Evolutionary conservation across 176 grass and related monocot species (phyloP).

Genomic region (Avena eriantha): DNA sequence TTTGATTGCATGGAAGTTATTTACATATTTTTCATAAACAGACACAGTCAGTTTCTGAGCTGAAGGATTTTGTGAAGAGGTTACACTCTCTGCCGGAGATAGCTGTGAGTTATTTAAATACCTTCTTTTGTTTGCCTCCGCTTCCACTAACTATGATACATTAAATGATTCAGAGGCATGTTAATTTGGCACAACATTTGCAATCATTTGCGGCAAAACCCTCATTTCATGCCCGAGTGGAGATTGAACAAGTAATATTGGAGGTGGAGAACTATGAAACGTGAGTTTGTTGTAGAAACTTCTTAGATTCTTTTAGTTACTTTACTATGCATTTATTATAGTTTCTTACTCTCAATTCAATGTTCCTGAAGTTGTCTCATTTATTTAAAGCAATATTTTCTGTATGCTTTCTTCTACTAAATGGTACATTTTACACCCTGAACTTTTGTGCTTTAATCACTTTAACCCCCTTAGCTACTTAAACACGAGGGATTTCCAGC

Average conservation of each 20-base stretch:
- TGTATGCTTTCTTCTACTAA: neutral
- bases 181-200: constrained; percentile 97
- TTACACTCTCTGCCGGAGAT: constrained; percentile 94
- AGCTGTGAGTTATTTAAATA: constrained; percentile 60
- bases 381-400: neutral
- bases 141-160: constrained; percentile 43
- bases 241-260: constrained; percentile 90
- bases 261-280: constrained; percentile 89
- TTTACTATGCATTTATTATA: constrained; percentile 22
- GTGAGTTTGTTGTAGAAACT: constrained; percentile 56
- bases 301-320: constrained; percentile 17
- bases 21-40: constrained; percentile 44
- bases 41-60: constrained; percentile 93
- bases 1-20: constrained; percentile 9
- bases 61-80: constrained; percentile 98
- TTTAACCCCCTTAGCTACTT: neutral
- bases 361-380: constrained; percentile 15
- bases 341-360: constrained; percentile 5
- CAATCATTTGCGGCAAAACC: constrained; percentile 94
- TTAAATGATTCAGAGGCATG: constrained; percentile 71
- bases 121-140: constrained; percentile 22
- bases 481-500: neutral
- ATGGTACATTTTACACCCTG: constrained; percentile 9
- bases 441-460: neutral
- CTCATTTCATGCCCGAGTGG: constrained; percentile 85